Percentiles rank a stretch among this genome's conserved stretches.
phyloP scores from a whole-genome alignment of 2,329 filamentous ascomycete genomes.

The Xylariaceae sp. region DNA sequence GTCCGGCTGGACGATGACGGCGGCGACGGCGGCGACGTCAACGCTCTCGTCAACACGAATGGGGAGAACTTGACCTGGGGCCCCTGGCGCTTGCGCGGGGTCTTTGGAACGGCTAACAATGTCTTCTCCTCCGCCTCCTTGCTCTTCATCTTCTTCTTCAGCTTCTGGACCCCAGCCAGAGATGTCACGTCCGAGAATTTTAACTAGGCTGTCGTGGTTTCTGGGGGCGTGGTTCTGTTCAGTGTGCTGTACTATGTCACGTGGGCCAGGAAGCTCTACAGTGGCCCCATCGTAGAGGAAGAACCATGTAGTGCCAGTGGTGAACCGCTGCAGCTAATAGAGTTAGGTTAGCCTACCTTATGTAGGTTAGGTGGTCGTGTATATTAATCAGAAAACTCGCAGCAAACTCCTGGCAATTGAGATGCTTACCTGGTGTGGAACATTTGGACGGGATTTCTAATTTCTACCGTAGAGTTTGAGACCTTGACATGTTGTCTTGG shows the following conservation, averaged over 20 bases:
- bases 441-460: no score
- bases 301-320: no score
- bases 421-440: no score
- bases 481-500: no score
- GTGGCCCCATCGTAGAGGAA: conserved; percentile 21
- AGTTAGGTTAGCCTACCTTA: no score
- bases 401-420: no score
- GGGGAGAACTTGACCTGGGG: conserved; percentile 19
- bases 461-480: no score
- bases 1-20: conserved; percentile 11
- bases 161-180: conserved; percentile 20
- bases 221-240: conserved; percentile 20
- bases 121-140: conserved; percentile 20
- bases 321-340: no score
- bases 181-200: conserved; percentile 22
- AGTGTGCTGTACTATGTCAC: conserved; percentile 22
- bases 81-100: conserved; percentile 19
- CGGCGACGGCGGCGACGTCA: no score
- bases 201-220: conserved; percentile 22
- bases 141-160: conserved; percentile 22
- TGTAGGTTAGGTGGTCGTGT: no score
- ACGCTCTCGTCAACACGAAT: conserved; percentile 17
- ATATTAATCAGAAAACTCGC: no score
- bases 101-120: conserved; percentile 21
- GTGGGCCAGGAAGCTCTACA: conserved; percentile 22